Base-by-base conservation (phyloP, 768 basidiomycete genomes). In the Tulasnella calospora region DNA sequence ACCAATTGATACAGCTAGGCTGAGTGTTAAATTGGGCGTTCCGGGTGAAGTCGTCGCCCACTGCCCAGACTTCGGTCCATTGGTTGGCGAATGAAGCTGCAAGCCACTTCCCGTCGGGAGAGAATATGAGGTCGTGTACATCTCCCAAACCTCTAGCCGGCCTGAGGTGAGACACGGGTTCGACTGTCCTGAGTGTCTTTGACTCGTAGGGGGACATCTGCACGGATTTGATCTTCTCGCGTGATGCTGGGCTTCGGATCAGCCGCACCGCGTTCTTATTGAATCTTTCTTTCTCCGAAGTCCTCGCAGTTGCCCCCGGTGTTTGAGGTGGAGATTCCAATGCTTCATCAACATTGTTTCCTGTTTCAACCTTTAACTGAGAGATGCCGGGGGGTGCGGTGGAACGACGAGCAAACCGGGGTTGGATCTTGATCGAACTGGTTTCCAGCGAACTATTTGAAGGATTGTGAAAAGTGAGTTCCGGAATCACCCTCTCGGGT, bases 51-150 rank as follows among this genome's bases (percentile, higher is more conserved):
- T 88, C 87, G 75, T 89, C 87, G 4, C 46, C 61, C 47, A 74
- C 80, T 38, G 17, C 23, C 55, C 46, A 40, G 6, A 71, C 13
- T 46, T 78, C 76, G 38, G 40, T 71, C 23, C 74, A 17, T 15
- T 57, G 15, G 55, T 84, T 35, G 70, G 80, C 90, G 88, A 90
- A 91, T 30, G 91, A 91, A 5, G 92, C 93, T 4, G 92, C 92
- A 81, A 94, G 82, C 81, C 88, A 92, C 82, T 87, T 89, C 30
- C 92, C 92, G 82, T 92, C 89, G 0, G 92, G 92, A 1, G 91
- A 92, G 84, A 93, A 94, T 82, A 92, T 89, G 81, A 94, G 83
- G 83, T 92, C 90, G 75, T 89, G 83, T 21, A 94, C 92, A 36
- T 92, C 87, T 9, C 90, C 92, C 73, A 86, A 84, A 83, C 93